Evolutionary conservation across 805 yeast genomes (phyloP).

Genomic region (Kregervanrija pseudodelftensis): DNA sequence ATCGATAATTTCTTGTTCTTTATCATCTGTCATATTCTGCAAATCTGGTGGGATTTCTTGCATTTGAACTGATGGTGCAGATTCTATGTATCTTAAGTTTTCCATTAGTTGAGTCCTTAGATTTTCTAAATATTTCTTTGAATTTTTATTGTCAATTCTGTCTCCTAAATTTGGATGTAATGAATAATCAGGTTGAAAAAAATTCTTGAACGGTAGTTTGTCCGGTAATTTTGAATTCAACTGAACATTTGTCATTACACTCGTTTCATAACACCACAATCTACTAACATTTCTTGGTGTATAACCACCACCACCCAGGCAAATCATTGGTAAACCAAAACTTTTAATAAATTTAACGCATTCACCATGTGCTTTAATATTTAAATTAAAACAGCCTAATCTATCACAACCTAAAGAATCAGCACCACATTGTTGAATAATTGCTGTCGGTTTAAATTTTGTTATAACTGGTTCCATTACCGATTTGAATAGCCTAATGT

Average conservation of each 20-base stretch:
- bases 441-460: constrained; percentile 87
- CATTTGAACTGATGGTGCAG: constrained; percentile 95
- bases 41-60: constrained; percentile 73
- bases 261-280: constrained; percentile 95
- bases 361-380: constrained; percentile 90
- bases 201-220: constrained; percentile 65
- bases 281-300: constrained; percentile 93
- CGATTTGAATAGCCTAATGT: constrained; percentile 67
- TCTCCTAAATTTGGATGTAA: constrained; percentile 80
- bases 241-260: constrained; percentile 72
- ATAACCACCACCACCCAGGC: constrained; percentile 96
- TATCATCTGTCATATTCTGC: constrained; percentile 36
- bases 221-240: constrained; percentile 72
- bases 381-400: constrained; percentile 86
- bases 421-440: constrained; percentile 96
- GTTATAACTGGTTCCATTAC: constrained; percentile 86
- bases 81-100: constrained; percentile 70
- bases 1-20: constrained; percentile 32
- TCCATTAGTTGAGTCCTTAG: constrained; percentile 71
- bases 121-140: constrained; percentile 75
- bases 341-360: constrained; percentile 86
- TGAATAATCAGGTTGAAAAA: constrained; percentile 87
- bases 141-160: constrained; percentile 77
- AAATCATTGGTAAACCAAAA: constrained; percentile 84
- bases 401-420: constrained; percentile 92